Conservation (phyloP, 1,284 basidiomycete species). For the Ustilago loliicola region DNA sequence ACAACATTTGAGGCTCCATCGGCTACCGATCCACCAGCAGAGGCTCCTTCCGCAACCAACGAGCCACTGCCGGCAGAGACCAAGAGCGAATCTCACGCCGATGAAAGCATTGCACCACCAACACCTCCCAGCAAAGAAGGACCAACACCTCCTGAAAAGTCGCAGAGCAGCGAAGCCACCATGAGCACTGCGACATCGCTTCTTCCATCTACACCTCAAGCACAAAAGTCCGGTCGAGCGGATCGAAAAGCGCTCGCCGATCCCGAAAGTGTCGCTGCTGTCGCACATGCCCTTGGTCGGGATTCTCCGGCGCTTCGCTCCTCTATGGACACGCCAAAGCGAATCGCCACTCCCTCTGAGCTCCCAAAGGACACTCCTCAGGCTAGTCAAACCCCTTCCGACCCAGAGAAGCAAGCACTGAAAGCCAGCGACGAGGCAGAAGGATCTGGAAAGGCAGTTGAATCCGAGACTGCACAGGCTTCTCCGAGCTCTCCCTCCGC, state of each 20-base stretch:
- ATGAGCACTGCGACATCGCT: background rate
- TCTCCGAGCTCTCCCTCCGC: background rate
- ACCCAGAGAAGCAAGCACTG: conserved; percentile 5
- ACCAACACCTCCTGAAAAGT: conserved; percentile 21
- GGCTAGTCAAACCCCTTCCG: background rate
- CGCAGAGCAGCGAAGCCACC: background rate
- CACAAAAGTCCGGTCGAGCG: conserved; percentile 6
- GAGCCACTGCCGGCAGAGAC: background rate
- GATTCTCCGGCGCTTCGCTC: conserved; percentile 43
- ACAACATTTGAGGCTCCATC: background rate
- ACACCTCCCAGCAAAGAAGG: conserved; percentile 25
- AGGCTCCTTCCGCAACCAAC: background rate
- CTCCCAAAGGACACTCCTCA: background rate
- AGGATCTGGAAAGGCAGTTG: background rate
- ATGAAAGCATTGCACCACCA: conserved; percentile 17
- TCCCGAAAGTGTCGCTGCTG: conserved; percentile 49
- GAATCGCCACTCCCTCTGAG: conserved; percentile 24
- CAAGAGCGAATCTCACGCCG: background rate
- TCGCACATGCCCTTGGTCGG: conserved; percentile 55
- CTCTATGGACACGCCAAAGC: conserved; percentile 27
- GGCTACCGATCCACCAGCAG: background rate
- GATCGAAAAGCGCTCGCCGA: conserved; percentile 44
- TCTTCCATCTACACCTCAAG: conserved; percentile 11
- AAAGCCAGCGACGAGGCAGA: background rate
- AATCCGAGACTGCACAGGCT: background rate